A percentile compares a stretch with the other conserved stretches of the same genome.
These are phyloP conservation scores for Acer campestre DNA, from an alignment of 345 rosid species.

Conservation along the genomic window DNA sequence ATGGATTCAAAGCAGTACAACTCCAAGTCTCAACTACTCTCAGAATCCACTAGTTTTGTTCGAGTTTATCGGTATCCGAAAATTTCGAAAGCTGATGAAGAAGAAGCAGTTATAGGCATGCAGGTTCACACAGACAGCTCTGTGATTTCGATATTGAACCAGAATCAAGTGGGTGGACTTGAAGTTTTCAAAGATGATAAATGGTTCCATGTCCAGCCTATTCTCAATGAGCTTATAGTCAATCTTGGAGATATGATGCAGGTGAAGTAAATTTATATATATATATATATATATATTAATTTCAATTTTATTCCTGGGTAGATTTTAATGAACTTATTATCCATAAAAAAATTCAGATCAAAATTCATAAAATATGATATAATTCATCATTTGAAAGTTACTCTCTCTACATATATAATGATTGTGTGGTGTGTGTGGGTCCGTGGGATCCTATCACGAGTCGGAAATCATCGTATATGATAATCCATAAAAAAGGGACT, in stretches of 20 bases:
- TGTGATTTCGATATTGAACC: constrained; percentile 59
- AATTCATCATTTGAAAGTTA: too few relatives aligned
- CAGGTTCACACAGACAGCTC: constrained; percentile 83
- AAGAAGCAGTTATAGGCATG: constrained; percentile 45
- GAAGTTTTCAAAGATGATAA: constrained; percentile 56
- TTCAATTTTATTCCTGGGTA: too few relatives aligned
- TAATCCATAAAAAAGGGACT: too few relatives aligned
- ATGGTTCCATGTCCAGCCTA: constrained; percentile 60
- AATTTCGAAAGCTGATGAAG: constrained; percentile 11
- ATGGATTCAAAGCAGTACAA: constrained; percentile 33
- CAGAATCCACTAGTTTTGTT: constrained; percentile 54
- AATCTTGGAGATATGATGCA: constrained; percentile 94
- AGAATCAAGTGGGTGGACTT: constrained; percentile 69
- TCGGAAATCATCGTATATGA: too few relatives aligned
- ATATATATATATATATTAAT: too few relatives aligned
- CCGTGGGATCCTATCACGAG: too few relatives aligned
- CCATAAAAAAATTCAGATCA: too few relatives aligned
- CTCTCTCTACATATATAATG: too few relatives aligned
- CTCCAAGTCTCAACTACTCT: constrained; percentile 27
- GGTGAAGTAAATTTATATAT: constrained; percentile 30
- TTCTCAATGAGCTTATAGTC: constrained; percentile 49
- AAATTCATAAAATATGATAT: too few relatives aligned
- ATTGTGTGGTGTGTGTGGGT: too few relatives aligned
- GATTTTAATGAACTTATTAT: too few relatives aligned
- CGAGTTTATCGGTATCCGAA: constrained; percentile 70